Evolutionary conservation across 2,329 filamentous ascomycete genomes (phyloP).

Genomic region (Calonectria hawksworthii): DNA sequence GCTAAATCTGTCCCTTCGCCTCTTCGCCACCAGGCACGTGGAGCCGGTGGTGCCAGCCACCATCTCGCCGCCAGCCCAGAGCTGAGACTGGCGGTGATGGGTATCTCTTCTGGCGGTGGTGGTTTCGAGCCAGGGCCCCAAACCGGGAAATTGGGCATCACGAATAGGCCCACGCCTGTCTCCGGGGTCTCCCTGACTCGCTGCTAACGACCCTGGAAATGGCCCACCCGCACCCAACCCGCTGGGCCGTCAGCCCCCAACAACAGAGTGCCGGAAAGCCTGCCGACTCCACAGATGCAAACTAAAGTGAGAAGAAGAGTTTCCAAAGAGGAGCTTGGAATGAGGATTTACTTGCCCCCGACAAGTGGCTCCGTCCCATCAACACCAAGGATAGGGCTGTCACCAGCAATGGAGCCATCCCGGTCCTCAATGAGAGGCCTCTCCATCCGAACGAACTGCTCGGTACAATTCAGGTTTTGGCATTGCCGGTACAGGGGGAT

Average conservation of each 20-base stretch:
- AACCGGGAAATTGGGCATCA: conserved; percentile 39
- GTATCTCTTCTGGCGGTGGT: conserved; percentile 30
- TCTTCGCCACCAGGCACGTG: conserved; percentile 37
- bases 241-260: conserved; percentile 47
- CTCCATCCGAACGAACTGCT: conserved; percentile 29
- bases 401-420: neutral
- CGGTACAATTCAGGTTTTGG: conserved; percentile 35
- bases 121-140: conserved; percentile 42
- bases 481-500: conserved; percentile 35
- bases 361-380: neutral
- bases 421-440: neutral
- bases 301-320: conserved; percentile 29
- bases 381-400: conserved; percentile 20
- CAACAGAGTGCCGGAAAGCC: conserved; percentile 49
- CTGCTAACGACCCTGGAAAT: conserved; percentile 36
- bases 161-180: conserved; percentile 34
- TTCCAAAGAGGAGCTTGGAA: conserved; percentile 23
- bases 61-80: conserved; percentile 35
- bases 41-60: conserved; percentile 41
- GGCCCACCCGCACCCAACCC: conserved; percentile 45
- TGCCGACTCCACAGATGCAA: conserved; percentile 47
- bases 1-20: conserved; percentile 39
- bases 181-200: conserved; percentile 40
- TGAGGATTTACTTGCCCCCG: conserved; percentile 10
- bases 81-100: conserved; percentile 44